Percentiles rank a stretch among this genome's conserved stretches.
phyloP scores from a whole-genome alignment of 2,329 filamentous ascomycete species.

The Fusarium tuaranense region DNA sequence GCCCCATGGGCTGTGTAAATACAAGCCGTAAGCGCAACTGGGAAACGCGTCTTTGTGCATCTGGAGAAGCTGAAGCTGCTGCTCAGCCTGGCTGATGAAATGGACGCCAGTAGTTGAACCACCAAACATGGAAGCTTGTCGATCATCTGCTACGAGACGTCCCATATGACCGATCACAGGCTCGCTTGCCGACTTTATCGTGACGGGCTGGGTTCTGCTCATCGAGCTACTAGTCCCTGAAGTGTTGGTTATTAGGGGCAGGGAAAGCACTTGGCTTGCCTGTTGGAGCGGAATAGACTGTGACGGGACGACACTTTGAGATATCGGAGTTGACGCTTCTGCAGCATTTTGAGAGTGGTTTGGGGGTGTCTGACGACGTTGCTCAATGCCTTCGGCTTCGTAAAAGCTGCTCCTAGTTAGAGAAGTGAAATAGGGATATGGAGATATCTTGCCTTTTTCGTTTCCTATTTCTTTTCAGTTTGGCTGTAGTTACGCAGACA shows the following conservation, averaged over 20 bases:
- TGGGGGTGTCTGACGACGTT: not conserved
- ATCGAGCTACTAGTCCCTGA: not conserved
- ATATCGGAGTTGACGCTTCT: not conserved
- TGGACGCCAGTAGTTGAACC: constrained; percentile 45
- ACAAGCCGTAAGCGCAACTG: constrained; percentile 38
- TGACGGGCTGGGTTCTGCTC: not conserved
- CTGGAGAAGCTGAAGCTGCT: constrained; percentile 38
- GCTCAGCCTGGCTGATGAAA: constrained; percentile 43
- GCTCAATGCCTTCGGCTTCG: constrained; percentile 15
- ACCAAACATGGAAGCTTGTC: constrained; percentile 38
- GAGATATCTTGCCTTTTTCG: constrained; percentile 3
- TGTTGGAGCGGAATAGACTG: not conserved
- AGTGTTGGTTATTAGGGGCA: not conserved
- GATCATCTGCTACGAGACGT: constrained; percentile 37
- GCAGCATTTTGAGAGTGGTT: not conserved
- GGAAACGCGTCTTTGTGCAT: constrained; percentile 41
- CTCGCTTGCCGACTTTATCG: not conserved
- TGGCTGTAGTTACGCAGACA: constrained; percentile 16
- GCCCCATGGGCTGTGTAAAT: constrained; percentile 38
- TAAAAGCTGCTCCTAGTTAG: constrained; percentile 10
- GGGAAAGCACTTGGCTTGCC: not conserved
- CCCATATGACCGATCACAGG: constrained; percentile 44
- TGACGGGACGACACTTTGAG: not conserved
- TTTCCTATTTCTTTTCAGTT: constrained; percentile 22
- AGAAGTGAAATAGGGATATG: accelerated